Base-by-base conservation (phyloP, 1,284 basidiomycete genomes). In the Pseudomicrostroma phylloplanum region DNA sequence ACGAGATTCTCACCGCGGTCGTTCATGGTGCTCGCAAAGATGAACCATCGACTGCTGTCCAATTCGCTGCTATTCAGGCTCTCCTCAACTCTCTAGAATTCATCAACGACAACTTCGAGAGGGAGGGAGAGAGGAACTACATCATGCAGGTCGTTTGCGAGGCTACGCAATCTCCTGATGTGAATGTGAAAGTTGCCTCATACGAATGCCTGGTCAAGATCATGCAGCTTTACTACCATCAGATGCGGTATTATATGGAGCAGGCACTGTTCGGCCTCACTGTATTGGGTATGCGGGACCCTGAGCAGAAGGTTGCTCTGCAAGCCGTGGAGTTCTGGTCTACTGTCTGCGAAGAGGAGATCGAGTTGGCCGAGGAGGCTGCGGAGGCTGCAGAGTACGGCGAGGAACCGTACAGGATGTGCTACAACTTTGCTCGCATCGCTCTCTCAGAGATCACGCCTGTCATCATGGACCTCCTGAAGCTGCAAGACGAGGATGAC, bases 71-170 rank as follows among this genome's bases (percentile, higher is more conserved):
- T 9, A 88, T 97, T 72, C 87, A 89, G 77, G 92, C 94, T 0
- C 83, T 99, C 36, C 89, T 86, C 82, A 97, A 98, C 83, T 97
- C 94, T 30, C 86, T 99, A 59, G 93, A 96, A 80, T 99, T 99
- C 78, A 91, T 98, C 59, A 86, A 91, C 63, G 91, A 93, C 75
- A 99, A 99, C 82, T 97, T 99, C 81, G 92, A 96, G 72, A 67
- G 72, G 46, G 70, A 74, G 48, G 94, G 96, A 64, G 94, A 98
- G 81, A 87, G 94, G 59, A 98, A 97, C 82, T 98, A 96, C 82
- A 98, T 99, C 81, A 98, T 98, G 96, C 96, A 99, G 83, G 92
- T 98, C 57, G 91, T 98, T 26, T 99, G 94, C 79, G 96, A 98
- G 80, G 96, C 94, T 0, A 98, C 96, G 0, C 96, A 98, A 81